Base-by-base conservation (phyloP, 331 rosid species). In the Saraca asoca region DNA sequence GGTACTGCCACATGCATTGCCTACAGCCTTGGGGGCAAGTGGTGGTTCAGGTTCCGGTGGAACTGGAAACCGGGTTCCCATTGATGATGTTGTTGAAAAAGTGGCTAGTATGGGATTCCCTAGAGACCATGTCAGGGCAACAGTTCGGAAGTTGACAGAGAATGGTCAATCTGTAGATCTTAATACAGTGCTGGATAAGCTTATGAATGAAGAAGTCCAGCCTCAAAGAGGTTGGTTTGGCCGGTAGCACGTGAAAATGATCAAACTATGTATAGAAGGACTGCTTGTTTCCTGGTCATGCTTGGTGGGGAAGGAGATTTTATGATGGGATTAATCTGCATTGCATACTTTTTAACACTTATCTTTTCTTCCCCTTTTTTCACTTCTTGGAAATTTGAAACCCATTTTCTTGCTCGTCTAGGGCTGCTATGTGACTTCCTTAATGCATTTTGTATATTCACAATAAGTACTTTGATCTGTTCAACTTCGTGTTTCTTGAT, bases 31-130 rank as follows among this genome's bases (percentile, higher is more conserved):
- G 55, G 83, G 73, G 13, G 75, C 76, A 34, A 77, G 86, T 46
- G 70, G 85, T 6, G 67, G 86, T 71, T 76, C 95, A 12, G 90
- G 82, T 76, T 81, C 96, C 29, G 12, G 81, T 31, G 91, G 91
- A 71, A 42, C 67, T 52, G 97, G 91, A 69, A 83, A 49, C 80
- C 80, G 80, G 74, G 90, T 81, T 70, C 81, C 96, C 9, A 39
- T 91, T 0, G 96, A 88, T 16, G 97, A 91, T 65, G 95, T 91
- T 20, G 83, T 91, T 7, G 95, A 88, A 60, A 83, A 83, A 78
- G 95, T 88, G 78, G 74, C 91, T 51, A 75, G 8, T 45, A 91
- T 91, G 97, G 97, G 97, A 35, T 91, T 91, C 78, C 85, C 95
- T 9, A 85, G 95, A 78, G 97, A 91, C 72, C 90, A 68, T 46